A percentile compares a stretch with the other conserved stretches of the same genome.
Evolutionary conservation across 2,329 filamentous ascomycete species (phyloP).

Genomic region (Calonectria ilicicola): DNA sequence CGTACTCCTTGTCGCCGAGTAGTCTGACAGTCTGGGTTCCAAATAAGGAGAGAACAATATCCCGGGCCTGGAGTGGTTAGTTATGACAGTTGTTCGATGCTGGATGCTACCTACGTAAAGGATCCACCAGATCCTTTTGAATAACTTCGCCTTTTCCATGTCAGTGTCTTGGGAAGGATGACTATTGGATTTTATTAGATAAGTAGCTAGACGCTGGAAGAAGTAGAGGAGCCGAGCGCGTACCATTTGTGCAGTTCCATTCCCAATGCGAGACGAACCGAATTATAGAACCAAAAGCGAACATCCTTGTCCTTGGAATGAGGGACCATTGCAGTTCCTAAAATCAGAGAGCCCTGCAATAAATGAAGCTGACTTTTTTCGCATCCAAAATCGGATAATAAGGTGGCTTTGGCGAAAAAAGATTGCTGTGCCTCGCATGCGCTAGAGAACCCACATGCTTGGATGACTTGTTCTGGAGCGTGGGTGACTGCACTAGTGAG

Average conservation of each 20-base stretch:
- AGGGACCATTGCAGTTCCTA: constrained; percentile 15
- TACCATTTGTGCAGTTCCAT: constrained; percentile 20
- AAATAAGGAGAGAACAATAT: constrained; percentile 18
- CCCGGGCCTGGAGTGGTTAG: constrained; percentile 7
- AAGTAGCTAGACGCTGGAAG: not conserved
- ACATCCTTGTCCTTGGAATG: constrained; percentile 14
- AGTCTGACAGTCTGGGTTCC: constrained; percentile 16
- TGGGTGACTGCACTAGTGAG: constrained; percentile 9
- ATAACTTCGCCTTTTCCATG: constrained; percentile 1
- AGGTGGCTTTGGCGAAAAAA: constrained; percentile 15
- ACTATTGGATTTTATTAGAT: not conserved
- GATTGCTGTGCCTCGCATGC: constrained; percentile 1
- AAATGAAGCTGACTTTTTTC: constrained; percentile 13
- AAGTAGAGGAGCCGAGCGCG: too few species aligned
- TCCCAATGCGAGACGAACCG: constrained; percentile 10
- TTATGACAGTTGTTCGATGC: not conserved
- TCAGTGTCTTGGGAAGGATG: not conserved
- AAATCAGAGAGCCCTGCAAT: constrained; percentile 9
- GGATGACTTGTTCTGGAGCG: not conserved
- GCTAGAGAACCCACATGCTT: not conserved
- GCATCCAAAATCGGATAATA: constrained; percentile 15
- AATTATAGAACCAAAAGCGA: constrained; percentile 21
- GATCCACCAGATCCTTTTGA: constrained; percentile 22
- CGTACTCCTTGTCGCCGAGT: constrained; percentile 7
- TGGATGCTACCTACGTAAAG: constrained; percentile 1